Evolutionary conservation across 2,329 filamentous ascomycete species (phyloP).

Genomic region (Laburnicola sp.): DNA sequence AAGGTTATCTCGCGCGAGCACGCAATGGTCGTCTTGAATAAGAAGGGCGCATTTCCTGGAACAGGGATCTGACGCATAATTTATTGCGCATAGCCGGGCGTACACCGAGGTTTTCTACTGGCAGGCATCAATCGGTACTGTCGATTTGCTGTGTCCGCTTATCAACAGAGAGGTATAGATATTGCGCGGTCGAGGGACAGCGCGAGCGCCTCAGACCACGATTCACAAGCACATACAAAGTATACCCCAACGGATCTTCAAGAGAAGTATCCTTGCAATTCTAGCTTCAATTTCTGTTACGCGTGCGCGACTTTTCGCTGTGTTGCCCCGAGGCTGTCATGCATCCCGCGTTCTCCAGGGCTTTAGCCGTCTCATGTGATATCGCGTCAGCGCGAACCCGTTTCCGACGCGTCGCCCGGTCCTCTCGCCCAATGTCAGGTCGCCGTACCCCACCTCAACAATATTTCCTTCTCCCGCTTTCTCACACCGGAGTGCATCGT

Average conservation of each 20-base stretch:
- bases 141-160: not conserved
- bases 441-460: constrained; percentile 8
- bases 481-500: constrained; percentile 7
- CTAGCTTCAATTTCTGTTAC: not conserved
- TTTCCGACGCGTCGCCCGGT: constrained; percentile 7
- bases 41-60: constrained; percentile 89
- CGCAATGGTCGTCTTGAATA: constrained; percentile 88
- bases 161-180: not conserved
- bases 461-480: not conserved
- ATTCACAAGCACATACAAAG: not conserved
- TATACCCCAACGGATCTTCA: constrained; percentile 1
- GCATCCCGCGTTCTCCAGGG: constrained; percentile 8
- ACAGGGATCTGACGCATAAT: constrained; percentile 64
- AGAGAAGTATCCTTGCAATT: not conserved
- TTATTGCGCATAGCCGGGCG: constrained; percentile 10
- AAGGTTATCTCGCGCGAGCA: constrained; percentile 94
- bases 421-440: constrained; percentile 5
- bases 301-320: not conserved
- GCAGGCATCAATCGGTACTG: constrained; percentile 4
- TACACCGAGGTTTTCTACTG: constrained; percentile 13
- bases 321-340: not conserved
- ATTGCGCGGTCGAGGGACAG: not conserved
- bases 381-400: constrained; percentile 25
- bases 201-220: not conserved
- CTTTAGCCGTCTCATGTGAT: constrained; percentile 39